These are phyloP conservation scores for Pythium dissotocum DNA, from an alignment of 352 stramenopile species.

Conservation along the genomic window DNA sequence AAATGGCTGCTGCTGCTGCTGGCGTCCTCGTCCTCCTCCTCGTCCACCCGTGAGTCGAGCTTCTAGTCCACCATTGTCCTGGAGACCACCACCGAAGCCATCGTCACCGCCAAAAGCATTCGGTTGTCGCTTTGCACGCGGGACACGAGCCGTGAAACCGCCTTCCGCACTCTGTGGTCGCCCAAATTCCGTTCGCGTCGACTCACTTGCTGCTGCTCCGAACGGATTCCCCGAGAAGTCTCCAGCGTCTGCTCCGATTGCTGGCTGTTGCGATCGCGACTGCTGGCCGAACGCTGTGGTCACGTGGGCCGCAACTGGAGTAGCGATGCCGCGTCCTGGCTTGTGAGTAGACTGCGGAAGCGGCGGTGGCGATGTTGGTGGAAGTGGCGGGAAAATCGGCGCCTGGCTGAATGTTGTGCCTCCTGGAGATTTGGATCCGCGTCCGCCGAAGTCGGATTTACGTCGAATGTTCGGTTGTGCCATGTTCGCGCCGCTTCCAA, in stretches of 20 bases:
- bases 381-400: conserved; percentile 17
- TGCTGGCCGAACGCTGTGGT: conserved; percentile 22
- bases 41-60: conserved; percentile 18
- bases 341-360: conserved; percentile 8
- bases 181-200: conserved; percentile 18
- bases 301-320: not conserved
- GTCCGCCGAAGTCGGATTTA: conserved; percentile 23
- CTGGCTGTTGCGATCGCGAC: not conserved
- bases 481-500: conserved; percentile 10
- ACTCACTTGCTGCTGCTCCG: not conserved
- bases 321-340: conserved; percentile 19
- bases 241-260: not conserved
- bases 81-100: conserved; percentile 5
- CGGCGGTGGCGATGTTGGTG: conserved; percentile 20
- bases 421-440: conserved; percentile 5
- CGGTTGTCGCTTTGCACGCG: conserved; percentile 16
- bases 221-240: conserved; percentile 15
- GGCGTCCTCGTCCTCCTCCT: not conserved
- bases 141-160: not conserved
- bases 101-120: conserved; percentile 12
- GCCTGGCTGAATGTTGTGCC: conserved; percentile 23
- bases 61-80: conserved; percentile 17
- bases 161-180: not conserved
- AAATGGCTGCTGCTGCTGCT: conserved; percentile 2
- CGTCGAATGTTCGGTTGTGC: conserved; percentile 27